Conservation (phyloP, 768 basidiomycete genomes). For the Zangia roseola region DNA sequence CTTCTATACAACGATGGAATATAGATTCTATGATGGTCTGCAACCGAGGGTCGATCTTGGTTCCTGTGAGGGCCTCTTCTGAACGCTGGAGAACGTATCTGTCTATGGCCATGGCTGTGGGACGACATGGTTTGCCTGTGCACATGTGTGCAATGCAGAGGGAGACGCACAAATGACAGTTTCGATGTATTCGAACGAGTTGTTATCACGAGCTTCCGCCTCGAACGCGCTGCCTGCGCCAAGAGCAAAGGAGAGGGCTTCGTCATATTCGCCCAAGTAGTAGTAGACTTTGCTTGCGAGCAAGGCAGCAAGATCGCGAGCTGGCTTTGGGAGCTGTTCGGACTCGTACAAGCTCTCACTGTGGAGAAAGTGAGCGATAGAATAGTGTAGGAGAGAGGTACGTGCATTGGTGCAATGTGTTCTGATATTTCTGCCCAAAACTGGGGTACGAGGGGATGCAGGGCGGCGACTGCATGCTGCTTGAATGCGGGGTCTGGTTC, state of each 20-base stretch:
- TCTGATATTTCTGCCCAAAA: constrained; percentile 99
- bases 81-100: constrained; percentile 75
- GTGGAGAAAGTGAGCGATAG: constrained; percentile 11
- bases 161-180: constrained; percentile 83
- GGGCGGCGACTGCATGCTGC: constrained; percentile 83
- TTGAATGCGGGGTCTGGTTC: constrained; percentile 88
- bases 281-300: constrained; percentile 99
- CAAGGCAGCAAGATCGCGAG: constrained; percentile 82
- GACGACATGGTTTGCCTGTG: not conserved
- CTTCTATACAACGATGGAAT: constrained; percentile 79
- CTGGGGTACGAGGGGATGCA: constrained; percentile 82
- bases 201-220: constrained; percentile 58
- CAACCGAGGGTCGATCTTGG: constrained; percentile 76
- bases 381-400: constrained; percentile 17
- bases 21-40: constrained; percentile 87
- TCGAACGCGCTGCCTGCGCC: constrained; percentile 88
- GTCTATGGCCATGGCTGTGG: constrained; percentile 91
- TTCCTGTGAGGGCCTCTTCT: constrained; percentile 47
- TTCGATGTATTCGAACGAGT: constrained; percentile 86
- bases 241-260: constrained; percentile 93
- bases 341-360: constrained; percentile 92
- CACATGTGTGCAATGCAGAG: not conserved
- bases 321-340: constrained; percentile 66
- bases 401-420: constrained; percentile 85
- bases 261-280: constrained; percentile 93